Conservation (phyloP, 306 rosid genomes). For the Albizia julibrissin region DNA sequence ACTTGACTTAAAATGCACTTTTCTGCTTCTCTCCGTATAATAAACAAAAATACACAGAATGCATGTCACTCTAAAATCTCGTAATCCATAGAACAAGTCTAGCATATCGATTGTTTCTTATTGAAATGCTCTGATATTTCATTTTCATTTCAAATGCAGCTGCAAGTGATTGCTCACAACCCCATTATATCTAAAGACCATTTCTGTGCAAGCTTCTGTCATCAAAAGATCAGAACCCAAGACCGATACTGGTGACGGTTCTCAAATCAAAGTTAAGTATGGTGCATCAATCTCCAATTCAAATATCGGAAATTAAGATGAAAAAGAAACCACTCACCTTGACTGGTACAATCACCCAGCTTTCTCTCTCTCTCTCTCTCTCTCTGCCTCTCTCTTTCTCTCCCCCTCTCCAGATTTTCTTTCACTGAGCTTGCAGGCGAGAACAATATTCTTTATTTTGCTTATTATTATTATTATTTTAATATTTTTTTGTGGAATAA, state of each 20-base stretch:
- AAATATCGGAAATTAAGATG: neutral
- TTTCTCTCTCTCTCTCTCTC: neutral
- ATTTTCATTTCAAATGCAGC: neutral
- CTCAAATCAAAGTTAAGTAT: neutral
- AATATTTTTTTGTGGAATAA: constrained; percentile 24
- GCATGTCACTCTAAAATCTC: constrained; percentile 4
- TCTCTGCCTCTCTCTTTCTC: neutral
- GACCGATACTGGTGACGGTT: neutral
- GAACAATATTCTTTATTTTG: neutral
- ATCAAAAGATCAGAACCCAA: neutral
- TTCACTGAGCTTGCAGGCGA: neutral
- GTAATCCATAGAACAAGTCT: neutral
- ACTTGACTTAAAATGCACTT: neutral
- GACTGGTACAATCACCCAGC: neutral
- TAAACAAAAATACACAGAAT: neutral
- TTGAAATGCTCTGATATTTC: neutral
- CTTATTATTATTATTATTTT: neutral
- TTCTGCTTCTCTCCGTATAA: neutral
- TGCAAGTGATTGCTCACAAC: neutral
- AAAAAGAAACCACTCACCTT: constrained; percentile 23
- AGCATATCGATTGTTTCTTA: neutral
- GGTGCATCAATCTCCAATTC: neutral
- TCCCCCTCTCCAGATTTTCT: neutral
- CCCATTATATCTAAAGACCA: neutral
- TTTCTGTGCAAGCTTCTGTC: neutral